Evolutionary conservation across 495 filamentous ascomycete genomes (phyloP).

Genomic region (Massariosphaeria phaeospora): DNA sequence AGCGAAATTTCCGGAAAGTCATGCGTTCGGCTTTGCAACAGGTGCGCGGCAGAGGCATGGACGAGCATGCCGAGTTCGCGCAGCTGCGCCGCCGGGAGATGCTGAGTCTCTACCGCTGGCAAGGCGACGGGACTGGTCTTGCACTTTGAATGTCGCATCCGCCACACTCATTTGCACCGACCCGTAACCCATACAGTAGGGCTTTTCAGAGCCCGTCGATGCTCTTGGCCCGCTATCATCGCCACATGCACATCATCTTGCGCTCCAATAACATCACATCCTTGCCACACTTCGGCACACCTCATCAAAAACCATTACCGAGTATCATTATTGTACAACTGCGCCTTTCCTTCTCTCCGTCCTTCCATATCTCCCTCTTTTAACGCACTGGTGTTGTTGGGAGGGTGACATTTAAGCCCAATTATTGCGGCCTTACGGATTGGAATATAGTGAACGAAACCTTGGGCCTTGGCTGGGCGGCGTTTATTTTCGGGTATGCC

Average conservation of each 20-base stretch:
- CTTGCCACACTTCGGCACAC: too few relatives aligned
- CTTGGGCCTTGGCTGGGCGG: too few relatives aligned
- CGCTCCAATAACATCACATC: too few relatives aligned
- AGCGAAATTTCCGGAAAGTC: constrained; percentile 34
- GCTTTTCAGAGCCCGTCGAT: too few relatives aligned
- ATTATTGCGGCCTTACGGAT: too few relatives aligned
- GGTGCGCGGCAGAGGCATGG: constrained; percentile 30
- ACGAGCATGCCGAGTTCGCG: constrained; percentile 19
- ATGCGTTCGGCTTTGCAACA: constrained; percentile 31
- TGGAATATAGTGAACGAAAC: too few relatives aligned
- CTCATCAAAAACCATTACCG: not conserved
- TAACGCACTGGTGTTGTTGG: not conserved
- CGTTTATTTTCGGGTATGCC: too few relatives aligned
- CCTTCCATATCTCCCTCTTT: not conserved
- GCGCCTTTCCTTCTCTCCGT: not conserved
- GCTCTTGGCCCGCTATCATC: too few relatives aligned
- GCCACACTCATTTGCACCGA: too few relatives aligned
- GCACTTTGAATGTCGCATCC: constrained; percentile 21
- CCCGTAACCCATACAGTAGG: too few relatives aligned
- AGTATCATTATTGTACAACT: constrained; percentile 6
- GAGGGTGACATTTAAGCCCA: too few relatives aligned
- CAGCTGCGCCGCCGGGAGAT: constrained; percentile 24
- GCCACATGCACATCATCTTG: not conserved
- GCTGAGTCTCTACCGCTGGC: constrained; percentile 29
- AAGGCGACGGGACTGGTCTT: constrained; percentile 26